phyloP scores from a whole-genome alignment of 1,139 yeast species.

The Kluyveromyces marxianus region DNA sequence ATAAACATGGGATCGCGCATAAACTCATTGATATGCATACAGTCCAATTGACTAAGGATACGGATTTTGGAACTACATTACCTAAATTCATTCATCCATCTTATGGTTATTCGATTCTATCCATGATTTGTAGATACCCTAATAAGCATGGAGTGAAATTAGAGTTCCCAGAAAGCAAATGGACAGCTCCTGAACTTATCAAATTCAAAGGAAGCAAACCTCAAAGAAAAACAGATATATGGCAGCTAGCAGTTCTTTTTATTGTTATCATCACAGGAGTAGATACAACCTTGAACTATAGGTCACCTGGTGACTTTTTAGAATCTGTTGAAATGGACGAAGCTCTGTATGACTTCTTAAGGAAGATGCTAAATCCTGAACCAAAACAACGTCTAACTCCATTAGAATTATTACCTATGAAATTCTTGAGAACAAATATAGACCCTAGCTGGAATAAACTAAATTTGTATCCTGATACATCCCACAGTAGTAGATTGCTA shows the following conservation, averaged over 20 bases:
- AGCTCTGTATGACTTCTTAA: constrained; percentile 57
- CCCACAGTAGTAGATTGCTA: constrained; percentile 10
- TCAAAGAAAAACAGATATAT: constrained; percentile 79
- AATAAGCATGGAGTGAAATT: constrained; percentile 28
- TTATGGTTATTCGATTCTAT: constrained; percentile 59
- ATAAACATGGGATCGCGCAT: constrained; percentile 74
- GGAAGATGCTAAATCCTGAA: constrained; percentile 55
- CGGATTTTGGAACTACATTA: constrained; percentile 45
- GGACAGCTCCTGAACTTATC: constrained; percentile 76
- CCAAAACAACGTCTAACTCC: constrained; percentile 74
- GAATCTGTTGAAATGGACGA: constrained; percentile 44
- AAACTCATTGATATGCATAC: constrained; percentile 58
- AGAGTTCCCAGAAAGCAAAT: constrained; percentile 30
- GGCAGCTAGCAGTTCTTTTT: constrained; percentile 83
- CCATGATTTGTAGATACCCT: constrained; percentile 49
- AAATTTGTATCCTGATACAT: constrained; percentile 10
- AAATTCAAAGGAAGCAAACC: constrained; percentile 38
- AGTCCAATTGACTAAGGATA: constrained; percentile 44
- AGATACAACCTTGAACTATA: constrained; percentile 44
- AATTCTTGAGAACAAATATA: constrained; percentile 68
- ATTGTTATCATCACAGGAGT: constrained; percentile 63
- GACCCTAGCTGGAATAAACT: constrained; percentile 27
- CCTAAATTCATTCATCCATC: constrained; percentile 64
- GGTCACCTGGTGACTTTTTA: constrained; percentile 57
- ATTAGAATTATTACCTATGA: constrained; percentile 73